A percentile compares a stretch with the other conserved stretches of the same genome.
phyloP scores from a whole-genome alignment of 2,329 filamentous ascomycete genomes.

The Bipolaris zeicola region DNA sequence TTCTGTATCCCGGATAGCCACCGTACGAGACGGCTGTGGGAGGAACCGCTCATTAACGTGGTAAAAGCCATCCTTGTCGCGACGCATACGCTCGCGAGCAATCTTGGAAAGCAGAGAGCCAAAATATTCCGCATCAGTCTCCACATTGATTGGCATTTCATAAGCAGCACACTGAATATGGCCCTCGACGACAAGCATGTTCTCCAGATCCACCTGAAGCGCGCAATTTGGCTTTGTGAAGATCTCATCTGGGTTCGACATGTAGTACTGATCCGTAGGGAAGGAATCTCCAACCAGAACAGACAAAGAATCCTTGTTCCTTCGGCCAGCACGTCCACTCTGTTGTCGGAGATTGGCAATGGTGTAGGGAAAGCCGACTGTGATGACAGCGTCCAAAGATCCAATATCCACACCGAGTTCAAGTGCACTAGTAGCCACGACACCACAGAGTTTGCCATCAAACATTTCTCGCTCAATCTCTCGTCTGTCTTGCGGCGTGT shows the following conservation, averaged over 20 bases:
- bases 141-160: slow-evolving; percentile 88
- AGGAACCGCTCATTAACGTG: slow-evolving; percentile 89
- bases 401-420: slow-evolving; percentile 97
- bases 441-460: slow-evolving; percentile 87
- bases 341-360: slow-evolving; percentile 95
- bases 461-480: slow-evolving; percentile 97
- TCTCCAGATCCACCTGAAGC: slow-evolving; percentile 88
- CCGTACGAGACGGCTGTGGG: slow-evolving; percentile 79
- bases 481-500: slow-evolving; percentile 87
- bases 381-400: slow-evolving; percentile 89
- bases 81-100: slow-evolving; percentile 73
- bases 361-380: slow-evolving; percentile 92
- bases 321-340: slow-evolving; percentile 86
- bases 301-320: slow-evolving; percentile 87
- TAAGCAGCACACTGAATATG: slow-evolving; percentile 95
- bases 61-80: slow-evolving; percentile 80
- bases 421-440: slow-evolving; percentile 90
- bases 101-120: slow-evolving; percentile 73
- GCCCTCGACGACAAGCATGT: slow-evolving; percentile 88
- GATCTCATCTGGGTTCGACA: slow-evolving; percentile 93
- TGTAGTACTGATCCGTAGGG: slow-evolving; percentile 92
- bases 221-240: slow-evolving; percentile 90
- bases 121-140: slow-evolving; percentile 79
- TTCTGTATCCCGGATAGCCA: slow-evolving; percentile 86
- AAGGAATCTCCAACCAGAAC: slow-evolving; percentile 89